A percentile compares a stretch with the other conserved stretches of the same genome.
Evolutionary conservation across 1,284 basidiomycete species (phyloP).

Genomic region (Leccinum pachyderme): DNA sequence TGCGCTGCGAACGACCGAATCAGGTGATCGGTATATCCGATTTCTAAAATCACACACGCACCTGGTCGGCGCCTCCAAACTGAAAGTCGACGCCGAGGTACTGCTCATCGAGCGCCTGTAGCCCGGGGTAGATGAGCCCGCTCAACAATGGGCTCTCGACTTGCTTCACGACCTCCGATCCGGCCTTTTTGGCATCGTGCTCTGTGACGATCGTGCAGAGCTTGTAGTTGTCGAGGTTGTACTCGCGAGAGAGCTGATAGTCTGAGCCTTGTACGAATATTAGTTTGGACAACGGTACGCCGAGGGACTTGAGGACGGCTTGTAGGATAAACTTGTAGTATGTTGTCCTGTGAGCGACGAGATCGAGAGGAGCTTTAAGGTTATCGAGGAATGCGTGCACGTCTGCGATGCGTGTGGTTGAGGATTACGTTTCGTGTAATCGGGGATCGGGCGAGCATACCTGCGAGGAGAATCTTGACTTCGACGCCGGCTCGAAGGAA

Average conservation of each 20-base stretch:
- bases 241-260: neutral
- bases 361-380: slow-evolving; percentile 37
- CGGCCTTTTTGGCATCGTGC: slow-evolving; percentile 97
- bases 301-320: neutral
- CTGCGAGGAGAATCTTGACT: neutral
- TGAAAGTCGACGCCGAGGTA: slow-evolving; percentile 61
- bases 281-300: slow-evolving; percentile 75
- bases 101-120: slow-evolving; percentile 56
- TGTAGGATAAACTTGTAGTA: slow-evolving; percentile 72
- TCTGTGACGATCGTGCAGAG: slow-evolving; percentile 87
- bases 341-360: slow-evolving; percentile 84
- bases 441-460: neutral
- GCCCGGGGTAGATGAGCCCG: neutral
- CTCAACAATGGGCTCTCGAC: slow-evolving; percentile 57
- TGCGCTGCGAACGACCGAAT: neutral
- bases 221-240: neutral
- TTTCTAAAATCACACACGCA: neutral
- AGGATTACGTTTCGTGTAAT: neutral
- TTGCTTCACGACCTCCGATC: slow-evolving; percentile 99
- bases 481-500: neutral
- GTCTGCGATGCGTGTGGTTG: neutral
- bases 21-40: neutral
- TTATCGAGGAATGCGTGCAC: neutral
- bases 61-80: slow-evolving; percentile 1
- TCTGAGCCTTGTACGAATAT: neutral